Evolutionary conservation across 371 early-diverging fungal genomes (phyloP), one percentile per base, ranked within the genome.

Genomic region (Mucor circinelloides): DNA sequence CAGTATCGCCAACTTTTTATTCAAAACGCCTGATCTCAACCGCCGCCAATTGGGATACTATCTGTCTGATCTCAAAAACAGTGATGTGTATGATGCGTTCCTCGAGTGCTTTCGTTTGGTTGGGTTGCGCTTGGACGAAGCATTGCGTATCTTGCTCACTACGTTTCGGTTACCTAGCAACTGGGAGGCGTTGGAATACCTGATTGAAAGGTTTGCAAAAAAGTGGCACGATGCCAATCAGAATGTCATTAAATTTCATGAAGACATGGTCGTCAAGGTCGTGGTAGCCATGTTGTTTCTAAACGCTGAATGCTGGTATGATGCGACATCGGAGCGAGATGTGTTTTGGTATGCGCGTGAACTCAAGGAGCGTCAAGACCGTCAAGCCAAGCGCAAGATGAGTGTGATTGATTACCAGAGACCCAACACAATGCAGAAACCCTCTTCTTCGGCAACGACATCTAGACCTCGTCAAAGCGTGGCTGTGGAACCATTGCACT

Each of bases 281-380:
- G 89, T 92, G 27, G 93, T 91, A 59, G 89, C 94, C 25, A 91
- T 94, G 82, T 82, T 97, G 75, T 88, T 90, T 34, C 82, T 97
- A 60, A 97, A 96, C 78, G 93, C 95, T 10, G 94, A 94, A 64
- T 72, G 91, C 15, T 94, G 96, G 86, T 92, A 91, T 70, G 87
- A 86, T 58, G 84, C 84, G 6, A 79, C 81, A 17, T 82, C 82
- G 4, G 78, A 79, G 19, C 50, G 77, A 19, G 81, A 77, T 66
- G 84, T 81, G 4, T 85, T 85, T 63, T 80, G 83, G 81, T 79
- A 71, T 63, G 80, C 85, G 0, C 74, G 78, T 28, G 77, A 80
- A 48, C 58, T 74, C 32, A 80, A 80, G 34, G 82, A 82, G 59
- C 71, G 76, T 8, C 69, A 70, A 32, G 81, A 79, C 27, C 40